Evolutionary conservation across 2,329 filamentous ascomycete genomes (phyloP), one percentile per base, ranked within the genome.

Genomic region (Rhinocladiella mackenziei): DNA sequence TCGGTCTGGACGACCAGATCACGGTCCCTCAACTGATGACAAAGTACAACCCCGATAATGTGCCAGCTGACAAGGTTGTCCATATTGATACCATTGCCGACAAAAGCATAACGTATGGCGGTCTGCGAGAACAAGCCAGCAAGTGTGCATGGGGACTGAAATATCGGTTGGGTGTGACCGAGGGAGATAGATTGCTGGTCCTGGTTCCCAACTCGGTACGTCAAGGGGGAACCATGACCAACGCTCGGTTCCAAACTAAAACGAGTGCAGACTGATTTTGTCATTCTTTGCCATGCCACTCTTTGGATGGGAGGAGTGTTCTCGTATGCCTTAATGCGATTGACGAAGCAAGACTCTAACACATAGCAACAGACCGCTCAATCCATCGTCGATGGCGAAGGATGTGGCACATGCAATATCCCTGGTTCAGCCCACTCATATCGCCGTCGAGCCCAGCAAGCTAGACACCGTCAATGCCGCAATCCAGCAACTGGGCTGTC

Each of bases 281-380:
- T 59, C 15, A 33, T 54, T 40, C 46, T 60, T 9, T 55, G 56
- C 29, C 58, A 60, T 53, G 51, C 58, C 25, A 58, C 56, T 3
- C 53, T 56, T 43, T 60, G 58, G 58, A 31, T 53, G 3, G 58
- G 57, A 29, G 55, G 53, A 13, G 34, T 57, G 25, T 59, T 59
- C 30, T 56, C 54, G 43, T 45, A 39, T 10, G 42, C 30, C 26
- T 28, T n/a, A 19, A 15, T 9, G 8, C 2, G 17, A 6, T 15
- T 34, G 30, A 7, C 14, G 22, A 23, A 14, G 20, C 18, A 43
- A 45, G 9, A 32, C 50, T 40, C 23, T 28, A 34, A 35, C 35
- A 8, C 5, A 22, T 3, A 11, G 10, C 19, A 40, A 43, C 32
- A 47, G 45, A 7, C 50, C 53, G 1, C 40, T 55, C 7, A 60